These are phyloP conservation scores for Elsinoe necatrix DNA, from an alignment of 2,329 filamentous ascomycete species.

Conservation along the genomic window DNA sequence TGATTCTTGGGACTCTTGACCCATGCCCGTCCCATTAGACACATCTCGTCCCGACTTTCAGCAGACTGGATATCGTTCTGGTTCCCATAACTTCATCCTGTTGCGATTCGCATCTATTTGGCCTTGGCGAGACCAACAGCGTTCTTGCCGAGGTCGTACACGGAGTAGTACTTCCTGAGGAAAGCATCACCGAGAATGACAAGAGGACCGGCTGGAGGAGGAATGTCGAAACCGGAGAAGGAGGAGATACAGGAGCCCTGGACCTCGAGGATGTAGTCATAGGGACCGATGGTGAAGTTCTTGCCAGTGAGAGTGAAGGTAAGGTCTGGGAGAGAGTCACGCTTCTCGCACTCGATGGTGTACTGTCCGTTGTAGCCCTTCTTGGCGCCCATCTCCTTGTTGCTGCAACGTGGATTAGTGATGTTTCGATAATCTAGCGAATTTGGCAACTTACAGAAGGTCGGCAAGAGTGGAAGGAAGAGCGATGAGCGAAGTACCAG, in stretches of 20 bases:
- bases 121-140: conserved; percentile 83
- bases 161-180: conserved; percentile 81
- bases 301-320: conserved; percentile 84
- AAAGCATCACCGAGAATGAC: conserved; percentile 87
- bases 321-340: conserved; percentile 76
- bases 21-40: background rate
- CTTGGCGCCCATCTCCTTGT: conserved; percentile 95
- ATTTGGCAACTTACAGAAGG: conserved; percentile 61
- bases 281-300: conserved; percentile 81
- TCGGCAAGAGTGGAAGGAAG: conserved; percentile 86
- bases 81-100: background rate
- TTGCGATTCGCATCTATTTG: conserved; percentile 44
- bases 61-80: conserved; percentile 5
- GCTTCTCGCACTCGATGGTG: conserved; percentile 79
- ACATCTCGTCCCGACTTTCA: background rate
- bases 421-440: conserved; percentile 13
- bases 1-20: background rate
- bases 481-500: conserved; percentile 93
- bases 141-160: conserved; percentile 88
- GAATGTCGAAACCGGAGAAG: conserved; percentile 88
- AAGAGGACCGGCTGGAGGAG: conserved; percentile 78
- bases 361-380: conserved; percentile 98
- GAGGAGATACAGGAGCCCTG: conserved; percentile 93
- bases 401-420: conserved; percentile 37
- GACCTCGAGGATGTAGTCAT: conserved; percentile 93